A percentile compares a stretch with the other conserved stretches of the same genome.
phyloP scores from a whole-genome alignment of 2,329 filamentous ascomycete species.

The Phaeophleospora eucalypticola region DNA sequence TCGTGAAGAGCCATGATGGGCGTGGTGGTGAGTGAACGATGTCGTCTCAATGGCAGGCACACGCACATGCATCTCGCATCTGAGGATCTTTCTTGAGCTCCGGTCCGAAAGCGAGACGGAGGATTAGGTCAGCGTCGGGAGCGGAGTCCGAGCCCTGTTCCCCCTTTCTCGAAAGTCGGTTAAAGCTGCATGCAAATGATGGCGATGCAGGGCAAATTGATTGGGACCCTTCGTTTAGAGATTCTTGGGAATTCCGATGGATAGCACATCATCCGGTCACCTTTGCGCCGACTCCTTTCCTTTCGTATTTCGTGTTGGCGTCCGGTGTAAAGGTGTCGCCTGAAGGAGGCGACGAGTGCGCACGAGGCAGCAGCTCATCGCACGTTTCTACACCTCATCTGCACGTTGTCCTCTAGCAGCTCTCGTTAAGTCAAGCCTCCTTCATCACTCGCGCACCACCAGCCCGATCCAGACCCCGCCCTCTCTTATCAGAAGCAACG shows the following conservation, averaged over 20 bases:
- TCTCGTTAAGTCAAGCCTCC: no score
- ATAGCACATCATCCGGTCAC: neutral
- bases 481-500: no score
- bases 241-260: neutral
- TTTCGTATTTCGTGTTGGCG: neutral
- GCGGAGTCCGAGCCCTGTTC: neutral
- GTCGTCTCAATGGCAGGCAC: neutral
- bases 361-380: no score
- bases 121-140: neutral
- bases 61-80: no score
- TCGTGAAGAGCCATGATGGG: slow-evolving; percentile 30
- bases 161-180: neutral
- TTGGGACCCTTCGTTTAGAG: neutral
- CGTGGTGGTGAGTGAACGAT: neutral
- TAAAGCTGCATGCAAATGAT: neutral
- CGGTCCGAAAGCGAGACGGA: neutral
- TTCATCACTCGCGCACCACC: no score
- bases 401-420: no score
- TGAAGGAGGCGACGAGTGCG: no score
- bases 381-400: no score
- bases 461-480: no score
- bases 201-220: neutral
- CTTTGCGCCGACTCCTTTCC: neutral
- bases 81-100: neutral
- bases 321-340: no score